These are phyloP conservation scores for Rhododendron ferrugineum DNA, from an alignment of 148 eudicot genomes.

Conservation along the genomic window DNA sequence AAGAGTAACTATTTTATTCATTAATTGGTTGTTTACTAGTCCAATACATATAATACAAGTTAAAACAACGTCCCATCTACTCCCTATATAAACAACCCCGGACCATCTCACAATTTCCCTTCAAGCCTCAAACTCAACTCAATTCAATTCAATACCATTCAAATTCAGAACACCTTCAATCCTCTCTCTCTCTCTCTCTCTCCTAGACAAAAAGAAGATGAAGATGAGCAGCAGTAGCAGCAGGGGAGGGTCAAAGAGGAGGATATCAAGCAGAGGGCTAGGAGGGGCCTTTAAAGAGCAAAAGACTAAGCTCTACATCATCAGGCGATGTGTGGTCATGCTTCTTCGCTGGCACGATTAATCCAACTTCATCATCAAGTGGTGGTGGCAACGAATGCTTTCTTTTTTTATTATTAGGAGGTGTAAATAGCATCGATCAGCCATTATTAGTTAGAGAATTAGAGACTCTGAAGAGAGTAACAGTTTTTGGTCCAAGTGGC, in stretches of 20 bases:
- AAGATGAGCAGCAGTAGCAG: slow-evolving; percentile 34
- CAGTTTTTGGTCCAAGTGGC: slow-evolving; percentile 11
- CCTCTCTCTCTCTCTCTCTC: not conserved
- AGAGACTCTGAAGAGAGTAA: not conserved
- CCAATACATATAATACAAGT: slow-evolving; percentile 15
- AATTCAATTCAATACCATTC: slow-evolving; percentile 1
- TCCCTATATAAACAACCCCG: slow-evolving; percentile 13
- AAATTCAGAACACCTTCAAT: not conserved
- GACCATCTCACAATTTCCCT: not conserved
- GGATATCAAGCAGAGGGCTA: slow-evolving; percentile 55
- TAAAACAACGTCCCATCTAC: slow-evolving; percentile 20
- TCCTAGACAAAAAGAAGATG: slow-evolving; percentile 22
- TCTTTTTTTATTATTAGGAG: not conserved
- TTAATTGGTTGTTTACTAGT: slow-evolving; percentile 35
- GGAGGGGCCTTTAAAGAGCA: slow-evolving; percentile 57
- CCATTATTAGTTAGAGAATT: not conserved
- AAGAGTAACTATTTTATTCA: too few species aligned
- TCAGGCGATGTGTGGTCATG: slow-evolving; percentile 92
- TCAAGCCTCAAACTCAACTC: slow-evolving; percentile 17
- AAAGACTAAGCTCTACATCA: slow-evolving; percentile 53
- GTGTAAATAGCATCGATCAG: slow-evolving; percentile 13
- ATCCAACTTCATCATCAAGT: slow-evolving; percentile 7
- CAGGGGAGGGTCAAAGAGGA: slow-evolving; percentile 60
- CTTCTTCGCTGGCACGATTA: slow-evolving; percentile 91
- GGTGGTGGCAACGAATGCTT: not conserved